phyloP scores from a whole-genome alignment of 345 rosid species.

The Erucastrum elatum region DNA sequence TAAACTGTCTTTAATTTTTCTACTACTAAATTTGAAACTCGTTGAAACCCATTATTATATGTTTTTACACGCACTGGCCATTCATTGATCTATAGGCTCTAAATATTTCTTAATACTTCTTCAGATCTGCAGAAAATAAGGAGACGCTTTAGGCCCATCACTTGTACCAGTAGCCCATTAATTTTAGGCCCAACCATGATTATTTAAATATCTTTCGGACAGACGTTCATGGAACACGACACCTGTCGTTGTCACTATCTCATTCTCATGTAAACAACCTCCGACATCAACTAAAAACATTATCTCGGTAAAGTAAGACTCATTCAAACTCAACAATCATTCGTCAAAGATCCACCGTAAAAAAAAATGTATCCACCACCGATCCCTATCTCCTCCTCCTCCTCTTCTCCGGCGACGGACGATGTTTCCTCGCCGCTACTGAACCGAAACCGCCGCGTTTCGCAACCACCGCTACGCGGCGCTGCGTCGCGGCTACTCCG shows the following conservation, averaged over 20 bases:
- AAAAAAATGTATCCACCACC: conserved; percentile 37
- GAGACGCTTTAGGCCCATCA: neutral
- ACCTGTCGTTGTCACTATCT: conserved; percentile 3
- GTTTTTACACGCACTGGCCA: neutral
- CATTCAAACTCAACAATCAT: neutral
- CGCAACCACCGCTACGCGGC: conserved; percentile 55
- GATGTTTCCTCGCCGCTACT: conserved; percentile 52
- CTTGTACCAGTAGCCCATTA: neutral
- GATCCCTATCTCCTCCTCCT: conserved; percentile 15
- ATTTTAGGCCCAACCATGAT: neutral
- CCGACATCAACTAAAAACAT: neutral
- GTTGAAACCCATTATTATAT: neutral
- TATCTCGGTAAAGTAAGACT: neutral
- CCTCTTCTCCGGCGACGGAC: conserved; percentile 33
- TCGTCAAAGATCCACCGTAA: conserved; percentile 6
- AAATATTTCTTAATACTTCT: neutral
- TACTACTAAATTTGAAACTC: neutral
- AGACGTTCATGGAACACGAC: neutral
- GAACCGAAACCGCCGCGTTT: conserved; percentile 46
- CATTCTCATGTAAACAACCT: conserved; percentile 7
- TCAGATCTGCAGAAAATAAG: no score
- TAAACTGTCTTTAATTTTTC: neutral
- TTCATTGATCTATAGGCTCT: neutral
- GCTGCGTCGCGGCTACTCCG: conserved; percentile 72
- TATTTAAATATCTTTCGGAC: neutral